Evolutionary conservation across 2,329 filamentous ascomycete species (phyloP), one percentile per base, ranked within the genome.

Genomic region (Tolypocladium tundrense): DNA sequence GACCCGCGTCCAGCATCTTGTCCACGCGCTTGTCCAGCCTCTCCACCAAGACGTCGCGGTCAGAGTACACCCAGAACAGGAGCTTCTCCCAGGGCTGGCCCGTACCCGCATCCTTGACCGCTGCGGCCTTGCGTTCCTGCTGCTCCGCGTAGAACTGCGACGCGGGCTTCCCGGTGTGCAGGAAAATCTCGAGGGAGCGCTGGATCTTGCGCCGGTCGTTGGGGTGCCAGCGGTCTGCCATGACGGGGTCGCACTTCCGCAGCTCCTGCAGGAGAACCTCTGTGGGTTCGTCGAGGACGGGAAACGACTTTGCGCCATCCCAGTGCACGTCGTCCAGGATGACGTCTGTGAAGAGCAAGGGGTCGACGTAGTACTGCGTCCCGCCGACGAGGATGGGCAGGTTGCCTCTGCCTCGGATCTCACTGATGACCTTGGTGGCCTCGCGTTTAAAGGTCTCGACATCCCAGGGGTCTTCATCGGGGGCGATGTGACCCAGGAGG

Each of bases 281-380:
- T 0, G 88, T 88, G 0, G 88, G 74, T 52, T 82, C 85, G 39
- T 88, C 77, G 7, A 97, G 75, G 31, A 97, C 88, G 0, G 91
- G 86, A 64, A 85, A 88, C 41, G 79, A 61, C 68, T 68, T 16
- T 7, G 73, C 67, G 11, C 63, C 69, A 40, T 72, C 60, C 5
- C 69, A 66, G 1, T 70, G 67, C 2, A 77, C 69, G 14, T 76
- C 73, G 27, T 75, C 72, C 19, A 75, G 64, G 19, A 81, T 80
- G 62, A 92, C 85, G 40, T 88, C 82, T 54, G 69, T 66, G 69
- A 97, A 96, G 3, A 99, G 79, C 19, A 99, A 79, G 1, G 90
- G 86, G 66, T 97, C 91, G 0, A 90, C 88, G 68, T 99, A 99
- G 74, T 97, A 99, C 67, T 96, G 91, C 13, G 93, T 96, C 10